Evolutionary conservation across 2,329 filamentous ascomycete genomes (phyloP).

Genomic region (Laburnicola sp.): DNA sequence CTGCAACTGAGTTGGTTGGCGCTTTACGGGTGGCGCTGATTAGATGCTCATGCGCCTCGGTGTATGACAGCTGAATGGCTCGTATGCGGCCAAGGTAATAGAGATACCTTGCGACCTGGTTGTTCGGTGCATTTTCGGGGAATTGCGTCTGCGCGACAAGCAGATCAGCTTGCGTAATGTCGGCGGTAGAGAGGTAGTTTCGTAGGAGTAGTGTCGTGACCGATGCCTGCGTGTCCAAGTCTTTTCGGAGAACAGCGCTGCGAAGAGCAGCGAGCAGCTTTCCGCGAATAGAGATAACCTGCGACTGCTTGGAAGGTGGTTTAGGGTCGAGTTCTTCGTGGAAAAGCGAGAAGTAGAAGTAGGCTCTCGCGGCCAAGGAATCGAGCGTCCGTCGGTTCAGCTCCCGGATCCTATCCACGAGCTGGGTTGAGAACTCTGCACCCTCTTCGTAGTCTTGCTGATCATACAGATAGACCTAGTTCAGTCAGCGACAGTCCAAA

Average conservation of each 20-base stretch:
- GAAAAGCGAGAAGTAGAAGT: conserved; percentile 97
- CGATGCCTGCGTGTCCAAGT: conserved; percentile 94
- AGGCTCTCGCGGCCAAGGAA: conserved; percentile 89
- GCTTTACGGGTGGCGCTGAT: conserved; percentile 94
- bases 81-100: conserved; percentile 97
- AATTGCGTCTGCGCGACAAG: conserved; percentile 96
- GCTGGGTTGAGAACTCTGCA: conserved; percentile 77
- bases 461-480: conserved; percentile 85
- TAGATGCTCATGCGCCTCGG: conserved; percentile 92
- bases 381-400: conserved; percentile 94
- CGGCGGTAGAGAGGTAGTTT: conserved; percentile 93
- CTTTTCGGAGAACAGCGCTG: conserved; percentile 94
- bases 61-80: conserved; percentile 94
- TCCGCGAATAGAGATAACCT: conserved; percentile 83
- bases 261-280: conserved; percentile 84
- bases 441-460: conserved; percentile 78
- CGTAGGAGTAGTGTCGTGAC: conserved; percentile 93
- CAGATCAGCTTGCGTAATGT: conserved; percentile 95
- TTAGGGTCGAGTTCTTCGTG: conserved; percentile 87
- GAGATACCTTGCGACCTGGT: conserved; percentile 94
- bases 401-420: conserved; percentile 82
- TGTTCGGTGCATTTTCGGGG: conserved; percentile 91
- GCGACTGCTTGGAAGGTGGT: conserved; percentile 84
- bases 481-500: conserved; percentile 17
- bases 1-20: conserved; percentile 82